Percentiles rank a stretch among this genome's conserved stretches.
phyloP scores from a whole-genome alignment of 176 grass and related monocot species.

The Phragmites australis region DNA sequence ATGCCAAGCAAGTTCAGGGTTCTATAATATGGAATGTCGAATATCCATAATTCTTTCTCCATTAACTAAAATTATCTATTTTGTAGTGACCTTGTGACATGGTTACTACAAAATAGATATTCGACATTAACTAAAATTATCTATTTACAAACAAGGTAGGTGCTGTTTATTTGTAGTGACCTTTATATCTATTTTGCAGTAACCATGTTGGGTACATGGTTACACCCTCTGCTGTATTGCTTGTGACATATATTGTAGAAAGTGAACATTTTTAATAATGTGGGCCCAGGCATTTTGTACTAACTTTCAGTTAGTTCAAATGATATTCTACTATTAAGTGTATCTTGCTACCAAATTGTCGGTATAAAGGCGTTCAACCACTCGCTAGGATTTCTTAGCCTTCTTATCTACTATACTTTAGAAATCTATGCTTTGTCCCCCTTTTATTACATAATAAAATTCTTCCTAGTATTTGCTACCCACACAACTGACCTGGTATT shows the following conservation, averaged over 20 bases:
- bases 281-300: not conserved
- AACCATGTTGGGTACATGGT: no score
- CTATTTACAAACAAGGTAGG: constrained; percentile 56
- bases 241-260: not conserved
- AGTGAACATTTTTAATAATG: not conserved
- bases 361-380: no score
- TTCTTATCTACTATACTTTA: not conserved
- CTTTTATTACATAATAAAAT: not conserved
- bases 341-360: no score
- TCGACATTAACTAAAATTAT: no score
- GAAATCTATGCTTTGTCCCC: not conserved
- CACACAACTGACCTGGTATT: constrained; percentile 2
- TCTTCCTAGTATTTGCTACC: constrained; percentile 29
- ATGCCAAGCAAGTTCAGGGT: not conserved
- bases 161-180: constrained; percentile 6
- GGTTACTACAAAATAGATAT: no score
- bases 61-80: not conserved
- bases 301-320: no score
- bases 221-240: constrained; percentile 3
- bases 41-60: not conserved
- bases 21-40: not conserved
- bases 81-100: not conserved
- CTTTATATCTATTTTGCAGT: no score
- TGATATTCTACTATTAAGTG: no score
- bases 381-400: constrained; percentile 8